Percentiles rank a stretch among this genome's conserved stretches.
phyloP scores from a whole-genome alignment of 2,329 filamentous ascomycete species.

The Phyllosticta citriasiana region DNA sequence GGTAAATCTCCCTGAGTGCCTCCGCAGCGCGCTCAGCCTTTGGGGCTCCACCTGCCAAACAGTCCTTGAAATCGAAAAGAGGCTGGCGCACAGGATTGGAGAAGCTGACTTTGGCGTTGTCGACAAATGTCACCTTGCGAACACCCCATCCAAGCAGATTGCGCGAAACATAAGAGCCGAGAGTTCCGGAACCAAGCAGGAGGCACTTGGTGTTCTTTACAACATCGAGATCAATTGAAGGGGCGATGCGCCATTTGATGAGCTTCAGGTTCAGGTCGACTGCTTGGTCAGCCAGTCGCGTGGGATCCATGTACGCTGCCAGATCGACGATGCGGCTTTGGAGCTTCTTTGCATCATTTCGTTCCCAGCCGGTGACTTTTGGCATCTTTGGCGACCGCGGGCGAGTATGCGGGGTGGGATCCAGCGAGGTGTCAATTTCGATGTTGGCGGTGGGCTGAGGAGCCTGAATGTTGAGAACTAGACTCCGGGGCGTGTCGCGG shows the following conservation, averaged over 20 bases:
- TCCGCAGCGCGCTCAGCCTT: constrained; percentile 77
- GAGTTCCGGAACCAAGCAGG: constrained; percentile 80
- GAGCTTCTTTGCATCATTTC: constrained; percentile 68
- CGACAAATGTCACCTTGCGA: constrained; percentile 87
- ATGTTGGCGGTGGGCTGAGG: constrained; percentile 14
- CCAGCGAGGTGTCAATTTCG: constrained; percentile 13
- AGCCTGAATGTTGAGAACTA: constrained; percentile 60
- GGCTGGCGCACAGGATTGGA: constrained; percentile 95
- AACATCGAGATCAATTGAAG: constrained; percentile 72
- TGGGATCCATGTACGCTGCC: constrained; percentile 87
- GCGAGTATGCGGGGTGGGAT: constrained; percentile 10
- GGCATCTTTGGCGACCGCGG: constrained; percentile 50
- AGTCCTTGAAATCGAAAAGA: constrained; percentile 83
- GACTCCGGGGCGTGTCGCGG: constrained; percentile 70
- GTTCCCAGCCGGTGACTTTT: constrained; percentile 92
- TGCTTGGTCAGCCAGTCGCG: constrained; percentile 77
- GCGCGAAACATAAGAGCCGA: constrained; percentile 87
- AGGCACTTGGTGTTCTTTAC: constrained; percentile 88
- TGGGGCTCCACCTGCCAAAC: constrained; percentile 68
- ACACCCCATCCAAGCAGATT: constrained; percentile 95
- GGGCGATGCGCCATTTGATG: constrained; percentile 97
- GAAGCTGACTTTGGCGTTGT: constrained; percentile 87
- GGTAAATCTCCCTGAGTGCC: constrained; percentile 76
- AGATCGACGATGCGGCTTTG: constrained; percentile 70
- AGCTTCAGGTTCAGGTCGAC: constrained; percentile 95